phyloP scores from a whole-genome alignment of 495 filamentous ascomycete genomes.

The Lichina pygmaea region DNA sequence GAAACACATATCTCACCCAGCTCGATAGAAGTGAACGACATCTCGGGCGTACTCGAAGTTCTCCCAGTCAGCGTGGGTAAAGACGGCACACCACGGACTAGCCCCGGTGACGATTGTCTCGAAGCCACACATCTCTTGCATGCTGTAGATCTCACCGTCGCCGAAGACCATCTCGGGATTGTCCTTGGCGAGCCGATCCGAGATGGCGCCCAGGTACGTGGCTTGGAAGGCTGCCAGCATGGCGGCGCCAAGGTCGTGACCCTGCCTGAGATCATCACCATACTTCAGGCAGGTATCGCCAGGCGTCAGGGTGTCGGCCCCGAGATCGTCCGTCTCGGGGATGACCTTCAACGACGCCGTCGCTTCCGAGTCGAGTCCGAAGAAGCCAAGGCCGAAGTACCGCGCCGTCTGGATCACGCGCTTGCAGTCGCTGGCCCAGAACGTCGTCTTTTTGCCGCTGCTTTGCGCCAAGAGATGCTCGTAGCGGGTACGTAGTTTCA shows the following conservation, averaged over 20 bases:
- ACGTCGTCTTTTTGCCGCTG: slow-evolving; percentile 6
- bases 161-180: slow-evolving; percentile 16
- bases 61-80: slow-evolving; percentile 26
- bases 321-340: slow-evolving; percentile 20
- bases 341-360: slow-evolving; percentile 15
- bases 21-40: slow-evolving; percentile 30
- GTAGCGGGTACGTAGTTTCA: slow-evolving; percentile 27
- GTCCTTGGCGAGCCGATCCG: slow-evolving; percentile 16
- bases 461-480: slow-evolving; percentile 13
- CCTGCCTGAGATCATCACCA: slow-evolving; percentile 14
- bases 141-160: slow-evolving; percentile 24
- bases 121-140: slow-evolving; percentile 38
- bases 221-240: slow-evolving; percentile 20
- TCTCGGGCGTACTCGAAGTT: slow-evolving; percentile 34
- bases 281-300: slow-evolving; percentile 29
- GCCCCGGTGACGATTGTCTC: slow-evolving; percentile 25
- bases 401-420: slow-evolving; percentile 30
- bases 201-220: slow-evolving; percentile 21
- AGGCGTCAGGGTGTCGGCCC: slow-evolving; percentile 30
- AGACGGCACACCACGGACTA: slow-evolving; percentile 30
- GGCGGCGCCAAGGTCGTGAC: slow-evolving; percentile 21
- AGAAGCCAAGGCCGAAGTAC: slow-evolving; percentile 28
- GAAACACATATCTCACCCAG: slow-evolving; percentile 7
- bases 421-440: slow-evolving; percentile 29
- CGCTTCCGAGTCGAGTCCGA: slow-evolving; percentile 22